Evolutionary conservation across 345 rosid genomes (phyloP), one percentile per base, ranked within the genome.

Genomic region (Eucalyptus cloeziana): DNA sequence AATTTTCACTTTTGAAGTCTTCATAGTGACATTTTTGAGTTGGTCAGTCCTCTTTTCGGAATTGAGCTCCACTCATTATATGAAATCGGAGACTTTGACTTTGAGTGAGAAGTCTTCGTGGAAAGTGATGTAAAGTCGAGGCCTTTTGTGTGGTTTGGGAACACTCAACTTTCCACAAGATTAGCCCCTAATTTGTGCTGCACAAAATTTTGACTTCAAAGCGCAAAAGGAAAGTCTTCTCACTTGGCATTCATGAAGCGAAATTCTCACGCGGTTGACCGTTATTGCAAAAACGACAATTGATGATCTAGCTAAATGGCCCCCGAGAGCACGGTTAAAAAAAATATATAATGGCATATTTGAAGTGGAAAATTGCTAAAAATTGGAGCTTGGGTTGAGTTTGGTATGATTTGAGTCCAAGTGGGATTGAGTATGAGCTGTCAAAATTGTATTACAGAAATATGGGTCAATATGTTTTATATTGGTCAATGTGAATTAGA

Each of bases 121-220:
- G 67, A 60, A 58, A 60, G 31, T 27, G 67, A 60, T 1, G n/a
- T 11, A 3, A 25, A 50, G 67, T 56, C 60, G 4, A 56, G 81
- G 17, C 13, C 67, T 58, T 5, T 5, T 0, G 5, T 25, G 67
- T 10, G 27, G 67, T 0, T 1, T 60, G 33, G 10, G 24, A 16
- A 31, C 79, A 8, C 79, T 31, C 43, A 16, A 16, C 79, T 69
- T 69, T 69, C 43, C 79, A 31, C 79, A 31, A 10, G 43, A 1
- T 31, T 3, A 69, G 43, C 9, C 12, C 80, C 80, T 33, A 33
- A 3, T 16, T 8, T 33, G 37, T 6, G 71, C 37, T 13, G 31
- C 71, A 14, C 71, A n/a, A 50, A 50, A 7, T 64, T 30, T 64
- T 37, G 43, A 69, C 3, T 69, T 31, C 13, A 31, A 69, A 1